A percentile compares a stretch with the other conserved stretches of the same genome.
These are phyloP conservation scores for Hansenula sp. DNA, from an alignment of 1,139 yeast genomes.

Conservation along the genomic window DNA sequence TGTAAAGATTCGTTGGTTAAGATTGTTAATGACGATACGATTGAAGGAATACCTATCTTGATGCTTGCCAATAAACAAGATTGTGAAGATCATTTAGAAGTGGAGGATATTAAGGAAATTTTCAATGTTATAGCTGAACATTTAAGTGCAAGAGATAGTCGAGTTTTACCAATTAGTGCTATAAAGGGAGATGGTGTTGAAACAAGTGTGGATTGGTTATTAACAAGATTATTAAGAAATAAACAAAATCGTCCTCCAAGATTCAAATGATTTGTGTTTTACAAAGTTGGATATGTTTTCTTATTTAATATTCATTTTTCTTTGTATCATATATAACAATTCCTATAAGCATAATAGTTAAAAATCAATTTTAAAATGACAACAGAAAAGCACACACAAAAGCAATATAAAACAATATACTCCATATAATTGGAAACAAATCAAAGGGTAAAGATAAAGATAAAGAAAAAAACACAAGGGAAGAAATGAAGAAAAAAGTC, in stretches of 20 bases:
- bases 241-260: constrained; percentile 69
- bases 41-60: constrained; percentile 79
- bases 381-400: no score
- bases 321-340: background rate
- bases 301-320: background rate
- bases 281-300: no score
- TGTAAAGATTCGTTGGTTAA: constrained; percentile 58
- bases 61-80: constrained; percentile 98
- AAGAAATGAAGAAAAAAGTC: background rate
- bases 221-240: constrained; percentile 71
- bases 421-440: no score
- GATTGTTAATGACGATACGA: constrained; percentile 48
- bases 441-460: background rate
- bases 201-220: constrained; percentile 89
- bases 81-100: constrained; percentile 76
- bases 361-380: background rate
- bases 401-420: background rate
- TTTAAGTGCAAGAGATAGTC: constrained; percentile 84
- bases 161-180: constrained; percentile 88
- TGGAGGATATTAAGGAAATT: constrained; percentile 73
- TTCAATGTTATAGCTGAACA: constrained; percentile 77
- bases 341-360: background rate
- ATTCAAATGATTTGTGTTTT: constrained; percentile 5
- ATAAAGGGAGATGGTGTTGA: constrained; percentile 80
- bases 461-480: background rate